Evolutionary conservation across 192 early-diverging fungal species (phyloP), one percentile per base, ranked within the genome.

Genomic region (Dissophora globulifera): DNA sequence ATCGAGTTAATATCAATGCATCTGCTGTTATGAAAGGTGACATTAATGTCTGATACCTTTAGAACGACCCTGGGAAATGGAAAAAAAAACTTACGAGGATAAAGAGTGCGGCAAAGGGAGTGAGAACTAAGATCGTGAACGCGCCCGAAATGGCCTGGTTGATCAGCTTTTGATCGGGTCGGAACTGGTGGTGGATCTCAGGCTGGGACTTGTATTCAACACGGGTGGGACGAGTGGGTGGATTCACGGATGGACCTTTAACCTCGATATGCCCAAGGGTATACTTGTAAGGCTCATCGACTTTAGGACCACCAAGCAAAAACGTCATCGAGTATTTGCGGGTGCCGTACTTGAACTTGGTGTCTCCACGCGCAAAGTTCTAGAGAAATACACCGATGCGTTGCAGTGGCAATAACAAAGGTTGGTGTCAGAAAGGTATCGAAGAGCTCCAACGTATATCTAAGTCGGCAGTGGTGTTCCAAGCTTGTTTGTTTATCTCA

Each of bases 171-270:
- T 82, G 79, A 42, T 70, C 78, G 54, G 78, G 45, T 32, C 84
- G 79, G 67, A 86, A 86, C 26, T 80, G 70, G 38, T 86, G 84
- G 56, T 82, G 60, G 41, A 86, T 86, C 50, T 86, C 84, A 26
- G 80, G 80, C 29, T 75, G 72, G 31, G 33, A 54, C 76, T 65
- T 55, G 75, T 58, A 67, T 19, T 55, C 33, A 45, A 67, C 35
- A 40, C 63, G 62, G 9, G 32, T 26, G 8, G 72, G 63, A 8
- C 72, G 72, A 31, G 43, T 31, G 7, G 52, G n/a, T 25, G 79
- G 63, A 50, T 74, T 70, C 41, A 40, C 15, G 25, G 56, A 10
- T 19, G 72, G 72, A 2, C 58, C 72, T 15, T 66, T 58, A 30
- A 76, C 52, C 27, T 80, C 59, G 43, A 79, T 69, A 12, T 67